Evolutionary conservation across 768 basidiomycete species (phyloP).

Genomic region (Collybia mongolica): DNA sequence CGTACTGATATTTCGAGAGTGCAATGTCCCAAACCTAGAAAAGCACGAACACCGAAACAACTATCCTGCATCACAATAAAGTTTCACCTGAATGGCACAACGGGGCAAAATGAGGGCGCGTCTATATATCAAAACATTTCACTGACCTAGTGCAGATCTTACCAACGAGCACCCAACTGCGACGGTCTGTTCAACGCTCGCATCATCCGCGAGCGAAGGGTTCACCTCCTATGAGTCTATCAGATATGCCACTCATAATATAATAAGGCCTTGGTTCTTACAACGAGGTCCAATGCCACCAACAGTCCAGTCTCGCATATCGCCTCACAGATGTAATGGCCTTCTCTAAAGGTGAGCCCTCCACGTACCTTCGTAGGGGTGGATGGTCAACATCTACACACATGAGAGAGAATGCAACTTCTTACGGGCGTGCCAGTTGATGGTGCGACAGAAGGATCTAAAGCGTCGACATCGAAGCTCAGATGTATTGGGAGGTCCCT

Average conservation of each 20-base stretch:
- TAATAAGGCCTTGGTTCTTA: constrained; percentile 26
- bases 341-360: constrained; percentile 94
- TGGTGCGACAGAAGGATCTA: constrained; percentile 93
- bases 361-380: constrained; percentile 72
- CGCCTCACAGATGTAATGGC: constrained; percentile 95
- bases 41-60: too few species aligned
- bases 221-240: constrained; percentile 79
- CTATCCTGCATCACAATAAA: constrained; percentile 23
- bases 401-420: background rate
- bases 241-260: constrained; percentile 1
- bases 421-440: constrained; percentile 89
- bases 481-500: constrained; percentile 90
- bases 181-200: constrained; percentile 82
- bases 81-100: constrained; percentile 36
- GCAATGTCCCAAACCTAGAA: too few species aligned
- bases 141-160: constrained; percentile 76
- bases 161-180: constrained; percentile 87
- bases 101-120: too few species aligned
- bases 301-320: constrained; percentile 91
- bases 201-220: constrained; percentile 78
- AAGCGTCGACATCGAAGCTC: constrained; percentile 94
- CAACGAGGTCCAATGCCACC: constrained; percentile 96
- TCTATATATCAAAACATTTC: background rate
- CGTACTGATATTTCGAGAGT: too few species aligned
- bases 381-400: constrained; percentile 8